Percentiles rank a stretch among this genome's conserved stretches.
phyloP scores from a whole-genome alignment of 1,284 basidiomycete species.

The Austroboletus novae-zelandiae region DNA sequence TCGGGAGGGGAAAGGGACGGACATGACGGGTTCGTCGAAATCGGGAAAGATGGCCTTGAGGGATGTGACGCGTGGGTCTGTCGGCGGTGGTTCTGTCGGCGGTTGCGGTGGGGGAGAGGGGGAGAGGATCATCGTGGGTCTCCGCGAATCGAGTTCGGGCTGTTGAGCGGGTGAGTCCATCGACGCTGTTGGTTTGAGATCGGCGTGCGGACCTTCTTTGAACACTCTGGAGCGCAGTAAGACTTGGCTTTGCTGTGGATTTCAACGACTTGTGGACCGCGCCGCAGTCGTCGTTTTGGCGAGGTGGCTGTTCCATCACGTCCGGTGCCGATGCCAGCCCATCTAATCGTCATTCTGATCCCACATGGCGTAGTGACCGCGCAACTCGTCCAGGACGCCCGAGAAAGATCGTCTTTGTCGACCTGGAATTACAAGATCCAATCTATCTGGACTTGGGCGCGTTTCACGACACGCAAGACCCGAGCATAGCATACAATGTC shows the following conservation, averaged over 20 bases:
- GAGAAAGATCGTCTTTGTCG: no score
- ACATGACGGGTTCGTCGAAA: conserved; percentile 70
- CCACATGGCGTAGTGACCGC: no score
- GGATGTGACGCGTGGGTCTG: conserved; percentile 49
- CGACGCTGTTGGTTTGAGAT: neutral
- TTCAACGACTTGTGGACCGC: neutral
- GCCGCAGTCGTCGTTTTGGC: conserved; percentile 10
- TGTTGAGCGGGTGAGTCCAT: no score
- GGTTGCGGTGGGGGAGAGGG: conserved; percentile 13
- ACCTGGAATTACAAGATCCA: no score
- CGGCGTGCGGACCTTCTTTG: neutral
- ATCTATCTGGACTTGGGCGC: no score
- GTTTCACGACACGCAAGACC: no score
- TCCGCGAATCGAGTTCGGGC: no score
- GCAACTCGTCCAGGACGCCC: no score
- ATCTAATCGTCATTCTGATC: no score
- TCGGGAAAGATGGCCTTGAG: conserved; percentile 77
- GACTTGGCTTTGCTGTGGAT: neutral
- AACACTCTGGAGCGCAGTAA: conserved; percentile 16
- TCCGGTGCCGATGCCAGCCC: no score
- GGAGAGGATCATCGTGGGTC: conserved; percentile 21
- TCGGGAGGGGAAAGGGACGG: conserved; percentile 25
- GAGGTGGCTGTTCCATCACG: no score
- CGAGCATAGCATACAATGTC: neutral
- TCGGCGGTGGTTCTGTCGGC: neutral